A percentile compares a stretch with the other conserved stretches of the same genome.
These are phyloP conservation scores for Termitomyces heimii DNA, from an alignment of 768 basidiomycete species.

Conservation along the genomic window DNA sequence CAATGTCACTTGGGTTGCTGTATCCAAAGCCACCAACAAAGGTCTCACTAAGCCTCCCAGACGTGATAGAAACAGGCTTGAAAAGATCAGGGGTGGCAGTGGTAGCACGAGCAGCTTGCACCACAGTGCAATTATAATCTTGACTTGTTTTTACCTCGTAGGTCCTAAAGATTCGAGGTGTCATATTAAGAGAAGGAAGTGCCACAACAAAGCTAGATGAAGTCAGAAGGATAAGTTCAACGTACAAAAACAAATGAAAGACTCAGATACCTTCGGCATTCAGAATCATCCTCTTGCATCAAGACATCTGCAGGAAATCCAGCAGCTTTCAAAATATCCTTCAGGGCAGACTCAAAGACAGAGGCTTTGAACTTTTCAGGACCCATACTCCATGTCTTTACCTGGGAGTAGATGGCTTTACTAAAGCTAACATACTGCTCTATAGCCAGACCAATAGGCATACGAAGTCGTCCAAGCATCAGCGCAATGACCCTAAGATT, in stretches of 20 bases:
- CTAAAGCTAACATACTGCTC: not conserved
- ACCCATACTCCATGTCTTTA: not conserved
- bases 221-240: not conserved
- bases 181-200: not conserved
- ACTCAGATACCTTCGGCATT: not conserved
- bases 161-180: not conserved
- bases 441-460: not conserved
- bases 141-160: not conserved
- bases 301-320: not conserved
- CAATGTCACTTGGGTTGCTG: not conserved
- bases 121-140: not conserved
- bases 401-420: not conserved
- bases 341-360: not conserved
- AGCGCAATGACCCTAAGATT: not conserved
- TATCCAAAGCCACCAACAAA: not conserved
- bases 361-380: not conserved
- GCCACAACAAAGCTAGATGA: not conserved
- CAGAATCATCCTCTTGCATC: not conserved
- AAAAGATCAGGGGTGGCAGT: not conserved
- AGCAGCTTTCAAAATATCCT: not conserved
- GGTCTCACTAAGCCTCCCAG: not conserved
- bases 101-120: not conserved
- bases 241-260: not conserved
- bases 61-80: not conserved
- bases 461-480: not conserved